Evolutionary conservation across 2,329 filamentous ascomycete species (phyloP).

Genomic region (Phialophora expanda): DNA sequence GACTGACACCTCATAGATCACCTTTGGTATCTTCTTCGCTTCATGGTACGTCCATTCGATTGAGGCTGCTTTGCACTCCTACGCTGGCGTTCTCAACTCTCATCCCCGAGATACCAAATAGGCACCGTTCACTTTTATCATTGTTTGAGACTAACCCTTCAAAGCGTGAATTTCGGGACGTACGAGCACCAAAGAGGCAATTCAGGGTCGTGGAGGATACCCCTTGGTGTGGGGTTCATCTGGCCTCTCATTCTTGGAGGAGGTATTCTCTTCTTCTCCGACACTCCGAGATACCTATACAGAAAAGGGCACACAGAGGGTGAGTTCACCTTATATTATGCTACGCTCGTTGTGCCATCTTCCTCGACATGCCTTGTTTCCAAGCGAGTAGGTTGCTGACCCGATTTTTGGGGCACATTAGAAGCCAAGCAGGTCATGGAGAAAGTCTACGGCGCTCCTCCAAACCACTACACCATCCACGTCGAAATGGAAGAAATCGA

Average conservation of each 20-base stretch:
- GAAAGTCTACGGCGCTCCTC: conserved; percentile 60
- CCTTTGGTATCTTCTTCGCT: conserved; percentile 66
- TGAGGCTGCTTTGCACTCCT: background rate
- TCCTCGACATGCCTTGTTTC: background rate
- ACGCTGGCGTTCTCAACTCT: background rate
- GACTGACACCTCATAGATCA: conserved; percentile 53
- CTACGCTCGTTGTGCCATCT: background rate
- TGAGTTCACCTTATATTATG: background rate
- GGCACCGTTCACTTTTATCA: too few relatives aligned
- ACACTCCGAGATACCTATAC: conserved; percentile 64
- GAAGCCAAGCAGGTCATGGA: conserved; percentile 58
- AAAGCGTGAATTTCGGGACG: conserved; percentile 49
- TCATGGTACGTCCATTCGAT: conserved; percentile 47
- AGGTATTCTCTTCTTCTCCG: conserved; percentile 61
- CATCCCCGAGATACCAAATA: too few relatives aligned
- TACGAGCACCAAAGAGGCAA: conserved; percentile 38
- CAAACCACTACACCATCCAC: conserved; percentile 61
- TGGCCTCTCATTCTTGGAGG: conserved; percentile 59
- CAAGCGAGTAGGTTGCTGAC: background rate
- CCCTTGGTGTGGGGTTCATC: conserved; percentile 63
- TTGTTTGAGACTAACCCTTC: background rate
- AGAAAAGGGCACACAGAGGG: conserved; percentile 58
- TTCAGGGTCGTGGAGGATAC: conserved; percentile 52
- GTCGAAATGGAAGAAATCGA: conserved; percentile 65
- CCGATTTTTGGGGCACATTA: background rate